Evolutionary conservation across 2,329 filamentous ascomycete species (phyloP).

Genomic region (Monilinia vaccinii-corymbosi): DNA sequence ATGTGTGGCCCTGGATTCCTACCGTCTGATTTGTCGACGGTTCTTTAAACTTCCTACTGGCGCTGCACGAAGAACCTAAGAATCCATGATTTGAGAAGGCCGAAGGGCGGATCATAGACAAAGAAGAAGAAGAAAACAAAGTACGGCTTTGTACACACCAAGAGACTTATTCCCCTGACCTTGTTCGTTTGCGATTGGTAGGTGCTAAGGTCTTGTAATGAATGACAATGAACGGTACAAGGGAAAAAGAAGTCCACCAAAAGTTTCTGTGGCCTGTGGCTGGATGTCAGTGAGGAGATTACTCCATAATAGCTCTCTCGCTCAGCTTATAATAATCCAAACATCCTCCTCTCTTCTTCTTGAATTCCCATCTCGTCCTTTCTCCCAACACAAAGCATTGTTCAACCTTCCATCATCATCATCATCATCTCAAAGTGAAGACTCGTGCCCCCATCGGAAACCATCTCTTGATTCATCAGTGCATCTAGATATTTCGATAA

Average conservation of each 20-base stretch:
- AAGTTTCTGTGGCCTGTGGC: constrained; percentile 5
- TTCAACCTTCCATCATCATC: too few species aligned
- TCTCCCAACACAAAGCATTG: too few species aligned
- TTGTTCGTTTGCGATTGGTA: constrained; percentile 2
- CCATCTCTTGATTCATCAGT: background rate
- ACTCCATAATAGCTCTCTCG: background rate
- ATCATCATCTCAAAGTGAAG: too few species aligned
- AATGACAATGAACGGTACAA: background rate
- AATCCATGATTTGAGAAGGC: constrained; percentile 8
- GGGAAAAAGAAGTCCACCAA: background rate
- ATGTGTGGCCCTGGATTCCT: constrained; percentile 19
- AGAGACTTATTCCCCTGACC: constrained; percentile 3
- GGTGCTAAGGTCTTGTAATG: background rate
- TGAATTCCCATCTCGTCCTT: too few species aligned
- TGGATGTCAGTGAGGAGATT: constrained; percentile 19
- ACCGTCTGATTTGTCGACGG: too few species aligned
- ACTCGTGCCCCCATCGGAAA: background rate
- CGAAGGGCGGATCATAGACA: constrained; percentile 4
- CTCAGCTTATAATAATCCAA: constrained; percentile 19
- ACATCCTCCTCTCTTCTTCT: constrained; percentile 16
- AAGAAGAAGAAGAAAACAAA: background rate
- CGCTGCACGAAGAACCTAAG: too few species aligned
- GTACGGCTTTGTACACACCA: too few species aligned
- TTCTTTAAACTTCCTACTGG: background rate
- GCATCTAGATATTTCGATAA: background rate